Evolutionary conservation across 148 eudicot genomes (phyloP).

Genomic region (Linanthus parryae): DNA sequence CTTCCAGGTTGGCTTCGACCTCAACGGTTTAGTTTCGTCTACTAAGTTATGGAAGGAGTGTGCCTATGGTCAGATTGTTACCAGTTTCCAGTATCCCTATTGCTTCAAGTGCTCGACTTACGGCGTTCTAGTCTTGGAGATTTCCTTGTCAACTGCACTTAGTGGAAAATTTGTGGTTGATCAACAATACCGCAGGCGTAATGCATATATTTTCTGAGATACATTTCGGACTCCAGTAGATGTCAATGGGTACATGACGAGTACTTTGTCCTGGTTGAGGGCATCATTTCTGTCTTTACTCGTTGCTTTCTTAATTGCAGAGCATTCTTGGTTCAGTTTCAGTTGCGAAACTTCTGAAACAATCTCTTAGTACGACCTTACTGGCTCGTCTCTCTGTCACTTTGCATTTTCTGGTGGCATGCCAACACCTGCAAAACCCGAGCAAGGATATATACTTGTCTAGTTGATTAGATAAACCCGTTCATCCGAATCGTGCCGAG

Average conservation of each 20-base stretch:
- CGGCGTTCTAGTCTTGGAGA: conserved; percentile 68
- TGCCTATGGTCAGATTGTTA: conserved; percentile 56
- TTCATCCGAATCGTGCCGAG: conserved; percentile 19
- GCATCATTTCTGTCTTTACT: no score
- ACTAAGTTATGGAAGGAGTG: conserved; percentile 64
- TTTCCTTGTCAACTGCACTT: conserved; percentile 60
- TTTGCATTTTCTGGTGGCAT: no score
- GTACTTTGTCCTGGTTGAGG: no score
- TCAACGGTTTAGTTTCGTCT: conserved; percentile 26
- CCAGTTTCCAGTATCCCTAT: conserved; percentile 39
- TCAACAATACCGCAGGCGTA: conserved; percentile 51
- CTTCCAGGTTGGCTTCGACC: conserved; percentile 45
- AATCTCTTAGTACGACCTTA: no score
- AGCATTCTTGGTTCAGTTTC: no score
- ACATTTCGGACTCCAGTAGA: no score
- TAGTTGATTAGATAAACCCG: conserved; percentile 40
- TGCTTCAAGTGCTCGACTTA: conserved; percentile 80
- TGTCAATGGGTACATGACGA: no score
- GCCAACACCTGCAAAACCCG: no score
- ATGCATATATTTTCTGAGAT: conserved; percentile 52
- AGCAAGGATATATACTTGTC: no score
- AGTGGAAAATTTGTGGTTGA: conserved; percentile 31
- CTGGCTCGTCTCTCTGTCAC: no score
- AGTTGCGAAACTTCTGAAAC: no score
- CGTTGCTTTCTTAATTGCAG: no score